These are phyloP conservation scores for Corynascus novoguineensis DNA, from an alignment of 495 filamentous ascomycete species.

Conservation along the genomic window DNA sequence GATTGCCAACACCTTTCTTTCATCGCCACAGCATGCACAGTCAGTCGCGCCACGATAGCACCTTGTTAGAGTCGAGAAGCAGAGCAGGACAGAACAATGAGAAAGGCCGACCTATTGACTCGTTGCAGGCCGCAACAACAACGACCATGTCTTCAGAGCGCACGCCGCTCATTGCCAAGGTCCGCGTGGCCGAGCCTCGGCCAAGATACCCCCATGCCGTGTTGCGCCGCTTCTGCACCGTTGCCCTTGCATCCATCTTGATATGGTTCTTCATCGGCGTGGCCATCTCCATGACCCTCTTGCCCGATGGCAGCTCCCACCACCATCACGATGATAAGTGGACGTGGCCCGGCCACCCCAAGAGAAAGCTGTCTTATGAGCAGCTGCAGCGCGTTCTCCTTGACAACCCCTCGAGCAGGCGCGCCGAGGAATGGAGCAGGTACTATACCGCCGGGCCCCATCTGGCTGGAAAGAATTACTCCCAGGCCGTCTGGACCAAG, in stretches of 20 bases:
- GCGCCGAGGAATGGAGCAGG: conserved; percentile 72
- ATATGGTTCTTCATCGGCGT: conserved; percentile 57
- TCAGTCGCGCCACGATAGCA: too few relatives aligned
- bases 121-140: too few relatives aligned
- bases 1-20: too few relatives aligned
- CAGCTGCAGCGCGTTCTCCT: conserved; percentile 66
- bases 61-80: too few relatives aligned
- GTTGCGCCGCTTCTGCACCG: conserved; percentile 67
- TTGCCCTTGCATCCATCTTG: conserved; percentile 51
- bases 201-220: conserved; percentile 63
- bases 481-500: conserved; percentile 80
- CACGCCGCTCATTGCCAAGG: conserved; percentile 57
- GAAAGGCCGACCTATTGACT: too few relatives aligned
- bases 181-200: conserved; percentile 47
- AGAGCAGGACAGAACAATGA: too few relatives aligned
- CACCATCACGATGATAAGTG: conserved; percentile 35
- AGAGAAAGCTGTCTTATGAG: conserved; percentile 47
- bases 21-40: too few relatives aligned
- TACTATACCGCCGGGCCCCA: conserved; percentile 91
- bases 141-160: conserved; percentile 49
- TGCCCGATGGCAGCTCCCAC: conserved; percentile 30
- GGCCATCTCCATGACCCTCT: conserved; percentile 48
- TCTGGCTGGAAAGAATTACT: conserved; percentile 81
- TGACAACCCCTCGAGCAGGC: conserved; percentile 62
- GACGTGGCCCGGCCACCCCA: conserved; percentile 41